Conservation (phyloP, 2,329 filamentous ascomycete species). For the Neonectria punicea region DNA sequence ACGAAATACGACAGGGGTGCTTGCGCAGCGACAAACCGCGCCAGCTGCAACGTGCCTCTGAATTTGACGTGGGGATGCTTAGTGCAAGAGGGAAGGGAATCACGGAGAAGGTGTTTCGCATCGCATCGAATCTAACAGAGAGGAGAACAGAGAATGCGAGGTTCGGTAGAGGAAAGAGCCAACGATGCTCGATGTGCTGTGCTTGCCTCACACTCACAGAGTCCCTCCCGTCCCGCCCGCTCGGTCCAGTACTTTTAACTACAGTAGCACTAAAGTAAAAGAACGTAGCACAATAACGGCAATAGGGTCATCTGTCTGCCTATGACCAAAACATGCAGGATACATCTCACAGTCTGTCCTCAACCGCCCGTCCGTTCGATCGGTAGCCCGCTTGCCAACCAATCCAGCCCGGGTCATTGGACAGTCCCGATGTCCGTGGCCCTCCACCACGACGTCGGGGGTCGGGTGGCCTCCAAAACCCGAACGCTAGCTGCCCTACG, state of each 20-base stretch:
- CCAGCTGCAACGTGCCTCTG: not conserved
- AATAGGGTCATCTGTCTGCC: not conserved
- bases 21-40: not conserved
- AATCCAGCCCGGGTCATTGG: conserved; percentile 25
- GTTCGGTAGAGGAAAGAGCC: not conserved
- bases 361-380: no score
- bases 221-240: no score
- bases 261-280: no score
- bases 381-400: not conserved
- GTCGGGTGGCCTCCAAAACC: conserved; percentile 29
- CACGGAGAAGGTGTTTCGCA: not conserved
- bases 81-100: not conserved
- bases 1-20: conserved; percentile 27
- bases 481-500: conserved; percentile 10
- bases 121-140: no score
- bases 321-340: not conserved
- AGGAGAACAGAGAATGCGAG: no score
- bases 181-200: no score
- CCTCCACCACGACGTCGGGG: conserved; percentile 27
- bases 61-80: not conserved
- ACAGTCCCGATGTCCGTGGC: conserved; percentile 1
- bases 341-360: no score
- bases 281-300: not conserved
- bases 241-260: no score
- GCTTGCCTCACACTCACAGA: no score